These are phyloP conservation scores for Alternaria gaisen DNA, from an alignment of 2,329 filamentous ascomycete species.

Conservation along the genomic window DNA sequence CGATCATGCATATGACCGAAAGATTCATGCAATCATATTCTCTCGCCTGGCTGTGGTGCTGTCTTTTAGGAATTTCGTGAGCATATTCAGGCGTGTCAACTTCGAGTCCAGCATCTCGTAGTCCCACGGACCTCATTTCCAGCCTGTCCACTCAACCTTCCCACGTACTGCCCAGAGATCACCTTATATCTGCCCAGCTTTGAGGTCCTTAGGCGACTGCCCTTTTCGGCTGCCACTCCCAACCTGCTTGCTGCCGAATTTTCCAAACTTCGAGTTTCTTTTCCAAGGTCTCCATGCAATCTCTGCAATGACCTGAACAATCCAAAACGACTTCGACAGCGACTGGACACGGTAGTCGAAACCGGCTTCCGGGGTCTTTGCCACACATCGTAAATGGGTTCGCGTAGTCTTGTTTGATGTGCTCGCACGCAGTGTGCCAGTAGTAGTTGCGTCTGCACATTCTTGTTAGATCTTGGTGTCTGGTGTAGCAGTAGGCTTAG, in stretches of 20 bases:
- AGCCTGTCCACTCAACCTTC: not conserved
- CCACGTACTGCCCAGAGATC: not conserved
- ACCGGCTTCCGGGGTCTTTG: not conserved
- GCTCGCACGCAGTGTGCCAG: not conserved
- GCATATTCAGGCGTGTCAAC: not conserved
- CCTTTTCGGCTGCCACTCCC: not conserved
- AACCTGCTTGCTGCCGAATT: not conserved
- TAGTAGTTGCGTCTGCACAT: slow-evolving; percentile 6
- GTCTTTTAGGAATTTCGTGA: not conserved
- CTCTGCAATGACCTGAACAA: not conserved
- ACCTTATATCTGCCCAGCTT: not conserved
- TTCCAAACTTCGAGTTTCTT: not conserved
- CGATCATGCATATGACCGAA: not conserved
- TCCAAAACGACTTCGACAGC: not conserved
- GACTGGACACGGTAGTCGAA: not conserved
- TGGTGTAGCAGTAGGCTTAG: not conserved
- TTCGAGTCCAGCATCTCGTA: not conserved
- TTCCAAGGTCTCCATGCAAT: not conserved
- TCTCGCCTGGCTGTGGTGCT: not conserved
- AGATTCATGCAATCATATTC: not conserved
- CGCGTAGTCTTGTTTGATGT: not conserved
- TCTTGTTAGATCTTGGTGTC: not conserved
- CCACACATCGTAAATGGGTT: not conserved
- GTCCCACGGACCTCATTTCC: not conserved
- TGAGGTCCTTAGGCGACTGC: not conserved